A percentile compares a stretch with the other conserved stretches of the same genome.
These are phyloP conservation scores for Trypanosoma melophagium DNA, from an alignment of 208 protist species.

Conservation along the genomic window DNA sequence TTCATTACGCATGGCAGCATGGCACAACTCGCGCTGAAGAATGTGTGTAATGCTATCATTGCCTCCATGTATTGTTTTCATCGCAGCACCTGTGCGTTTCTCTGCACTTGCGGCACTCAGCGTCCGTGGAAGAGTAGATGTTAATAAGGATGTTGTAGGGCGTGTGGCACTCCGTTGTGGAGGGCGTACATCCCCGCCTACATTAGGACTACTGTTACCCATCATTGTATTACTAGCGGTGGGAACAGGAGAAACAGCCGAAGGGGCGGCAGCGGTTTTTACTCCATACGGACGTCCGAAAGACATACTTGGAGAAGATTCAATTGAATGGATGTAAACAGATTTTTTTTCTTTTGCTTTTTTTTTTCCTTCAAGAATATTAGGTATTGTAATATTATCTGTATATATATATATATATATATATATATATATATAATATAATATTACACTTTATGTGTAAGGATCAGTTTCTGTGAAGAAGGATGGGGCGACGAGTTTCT, in stretches of 20 bases:
- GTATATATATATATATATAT: no score
- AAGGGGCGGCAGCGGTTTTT: background rate
- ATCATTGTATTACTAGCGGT: background rate
- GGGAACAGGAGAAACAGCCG: background rate
- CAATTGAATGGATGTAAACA: background rate
- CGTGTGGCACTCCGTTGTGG: background rate
- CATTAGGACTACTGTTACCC: background rate
- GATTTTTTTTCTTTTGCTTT: no score
- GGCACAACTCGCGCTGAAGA: background rate
- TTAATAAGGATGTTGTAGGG: background rate
- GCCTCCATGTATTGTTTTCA: background rate
- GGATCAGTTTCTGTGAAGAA: no score
- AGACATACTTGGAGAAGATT: background rate
- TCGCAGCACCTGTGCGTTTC: background rate
- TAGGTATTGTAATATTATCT: no score
- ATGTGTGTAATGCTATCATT: slow-evolving; percentile 3
- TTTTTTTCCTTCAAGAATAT: no score
- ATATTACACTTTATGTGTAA: no score
- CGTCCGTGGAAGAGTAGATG: background rate
- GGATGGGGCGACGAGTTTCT: no score
- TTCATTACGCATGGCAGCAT: background rate
- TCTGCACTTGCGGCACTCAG: background rate
- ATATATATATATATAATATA: no score
- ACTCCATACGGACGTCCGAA: background rate
- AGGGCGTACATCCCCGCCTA: slow-evolving; percentile 5